Evolutionary conservation across 176 grass and related monocot species (phyloP), one percentile per base, ranked within the genome.

Genomic region (Luzula sylvatica): DNA sequence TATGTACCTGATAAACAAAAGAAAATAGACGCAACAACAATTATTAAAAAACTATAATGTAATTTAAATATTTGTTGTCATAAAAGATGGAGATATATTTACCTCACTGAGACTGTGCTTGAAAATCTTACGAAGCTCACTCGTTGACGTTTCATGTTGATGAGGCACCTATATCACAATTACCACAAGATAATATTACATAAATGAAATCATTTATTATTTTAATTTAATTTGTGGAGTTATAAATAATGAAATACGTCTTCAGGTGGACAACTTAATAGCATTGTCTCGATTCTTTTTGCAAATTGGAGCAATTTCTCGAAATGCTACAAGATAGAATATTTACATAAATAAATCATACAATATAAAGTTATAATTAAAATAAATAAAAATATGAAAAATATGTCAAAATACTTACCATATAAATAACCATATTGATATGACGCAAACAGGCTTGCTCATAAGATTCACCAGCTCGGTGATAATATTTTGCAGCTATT

Each of bases 391-490:
- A 65, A 53, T 65, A 29, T 22, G 15, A 65, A 66, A 18, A 7
- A 58, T 38, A 3, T 8, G 28, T 23, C 18, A 26, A 25, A 6
- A 6, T 56, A 79, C 90, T 82, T 82, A 96, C 90, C 24, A 96
- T 89, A 65, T 96, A 96, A 64, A 96, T 96, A 42, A 89, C 90
- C 75, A 96, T 84, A 81, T 88, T 96, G 59, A 96, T 81, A 49
- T 96, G 83, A 29, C 83, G 83, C 1, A 79, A 73, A 57, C 77
- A 89, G 71, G 90, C 90, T 72, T 86, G 80, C 61, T 96, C 90
- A 49, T 96, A 89, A 30, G 77, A 74, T 82, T 88, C 83, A 74
- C 90, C 88, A 46, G 90, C 90, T 82, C 88, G 90, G 72, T 89
- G 90, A 67, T 96, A 96, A 65, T 76, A 96, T 46, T 95, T 88